Percentiles rank a stretch among this genome's conserved stretches.
Evolutionary conservation across 352 stramenopile species (phyloP).

Genomic region (Globisporangium carolinianum): DNA sequence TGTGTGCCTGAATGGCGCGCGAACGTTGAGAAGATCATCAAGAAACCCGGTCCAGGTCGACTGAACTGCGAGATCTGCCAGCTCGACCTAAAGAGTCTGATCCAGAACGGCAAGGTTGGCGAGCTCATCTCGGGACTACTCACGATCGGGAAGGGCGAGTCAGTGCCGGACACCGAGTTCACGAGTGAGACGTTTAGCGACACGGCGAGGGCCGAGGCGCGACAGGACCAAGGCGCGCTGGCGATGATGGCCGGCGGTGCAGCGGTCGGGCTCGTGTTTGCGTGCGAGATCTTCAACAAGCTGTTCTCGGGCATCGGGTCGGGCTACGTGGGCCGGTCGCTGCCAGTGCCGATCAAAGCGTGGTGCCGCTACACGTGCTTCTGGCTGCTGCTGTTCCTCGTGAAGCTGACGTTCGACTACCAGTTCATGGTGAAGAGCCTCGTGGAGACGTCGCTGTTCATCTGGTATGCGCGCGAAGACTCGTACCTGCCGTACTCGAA

Average conservation of each 20-base stretch:
- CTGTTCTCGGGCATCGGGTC: slow-evolving; percentile 60
- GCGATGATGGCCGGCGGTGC: slow-evolving; percentile 51
- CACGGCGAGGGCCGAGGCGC: slow-evolving; percentile 19
- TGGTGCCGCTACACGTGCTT: slow-evolving; percentile 83
- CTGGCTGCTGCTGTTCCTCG: slow-evolving; percentile 63
- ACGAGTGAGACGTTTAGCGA: background rate
- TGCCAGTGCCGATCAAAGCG: slow-evolving; percentile 57
- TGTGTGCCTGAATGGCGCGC: slow-evolving; percentile 51
- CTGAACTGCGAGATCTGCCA: slow-evolving; percentile 77
- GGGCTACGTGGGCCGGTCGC: slow-evolving; percentile 67
- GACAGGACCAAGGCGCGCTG: slow-evolving; percentile 50
- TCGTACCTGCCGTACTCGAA: slow-evolving; percentile 76
- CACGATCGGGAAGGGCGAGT: slow-evolving; percentile 23
- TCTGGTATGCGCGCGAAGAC: slow-evolving; percentile 68
- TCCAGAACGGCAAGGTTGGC: slow-evolving; percentile 57
- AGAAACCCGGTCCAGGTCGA: slow-evolving; percentile 35
- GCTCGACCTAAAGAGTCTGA: slow-evolving; percentile 56
- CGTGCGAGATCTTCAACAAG: slow-evolving; percentile 68
- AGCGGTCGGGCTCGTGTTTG: slow-evolving; percentile 39
- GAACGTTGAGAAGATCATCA: slow-evolving; percentile 45
- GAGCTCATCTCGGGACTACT: slow-evolving; percentile 50
- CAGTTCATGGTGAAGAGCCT: slow-evolving; percentile 81
- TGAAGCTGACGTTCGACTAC: slow-evolving; percentile 83
- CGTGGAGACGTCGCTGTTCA: slow-evolving; percentile 83
- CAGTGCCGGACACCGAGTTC: slow-evolving; percentile 5